Evolutionary conservation across 495 filamentous ascomycete species (phyloP).

Genomic region (Cercophora scortea): DNA sequence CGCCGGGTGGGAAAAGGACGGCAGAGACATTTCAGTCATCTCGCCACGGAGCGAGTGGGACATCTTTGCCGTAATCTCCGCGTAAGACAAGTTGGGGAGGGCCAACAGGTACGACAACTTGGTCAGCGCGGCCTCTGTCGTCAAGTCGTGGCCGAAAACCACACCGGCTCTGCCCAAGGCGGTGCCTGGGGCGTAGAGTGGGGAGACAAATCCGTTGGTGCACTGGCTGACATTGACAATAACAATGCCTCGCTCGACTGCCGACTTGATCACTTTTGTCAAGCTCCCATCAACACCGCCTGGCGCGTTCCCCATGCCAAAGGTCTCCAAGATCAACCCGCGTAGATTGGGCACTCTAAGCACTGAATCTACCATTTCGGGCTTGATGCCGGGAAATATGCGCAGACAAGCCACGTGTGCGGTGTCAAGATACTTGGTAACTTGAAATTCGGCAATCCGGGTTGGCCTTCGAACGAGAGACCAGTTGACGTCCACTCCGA

Average conservation of each 20-base stretch:
- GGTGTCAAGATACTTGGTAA: slow-evolving; percentile 74
- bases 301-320: slow-evolving; percentile 91
- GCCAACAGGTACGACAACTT: slow-evolving; percentile 89
- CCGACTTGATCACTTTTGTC: slow-evolving; percentile 69
- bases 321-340: slow-evolving; percentile 87
- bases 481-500: slow-evolving; percentile 81
- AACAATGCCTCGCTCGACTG: slow-evolving; percentile 72
- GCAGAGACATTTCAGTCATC: slow-evolving; percentile 62
- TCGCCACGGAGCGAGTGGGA: slow-evolving; percentile 72
- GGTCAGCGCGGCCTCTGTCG: slow-evolving; percentile 86
- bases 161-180: slow-evolving; percentile 80
- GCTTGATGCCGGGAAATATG: slow-evolving; percentile 92
- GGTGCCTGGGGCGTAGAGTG: slow-evolving; percentile 88
- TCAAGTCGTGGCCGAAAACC: slow-evolving; percentile 89
- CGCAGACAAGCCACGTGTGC: slow-evolving; percentile 86
- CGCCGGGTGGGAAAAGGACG: slow-evolving; percentile 65
- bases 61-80: slow-evolving; percentile 65
- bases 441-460: slow-evolving; percentile 61
- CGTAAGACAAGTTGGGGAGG: slow-evolving; percentile 47
- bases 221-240: slow-evolving; percentile 95
- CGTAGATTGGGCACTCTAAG: slow-evolving; percentile 68
- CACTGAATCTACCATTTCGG: slow-evolving; percentile 89
- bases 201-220: slow-evolving; percentile 76
- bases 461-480: slow-evolving; percentile 68
- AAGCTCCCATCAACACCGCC: slow-evolving; percentile 75